Conservation (phyloP, 768 basidiomycete genomes). For the Boletus tylopilopsis region DNA sequence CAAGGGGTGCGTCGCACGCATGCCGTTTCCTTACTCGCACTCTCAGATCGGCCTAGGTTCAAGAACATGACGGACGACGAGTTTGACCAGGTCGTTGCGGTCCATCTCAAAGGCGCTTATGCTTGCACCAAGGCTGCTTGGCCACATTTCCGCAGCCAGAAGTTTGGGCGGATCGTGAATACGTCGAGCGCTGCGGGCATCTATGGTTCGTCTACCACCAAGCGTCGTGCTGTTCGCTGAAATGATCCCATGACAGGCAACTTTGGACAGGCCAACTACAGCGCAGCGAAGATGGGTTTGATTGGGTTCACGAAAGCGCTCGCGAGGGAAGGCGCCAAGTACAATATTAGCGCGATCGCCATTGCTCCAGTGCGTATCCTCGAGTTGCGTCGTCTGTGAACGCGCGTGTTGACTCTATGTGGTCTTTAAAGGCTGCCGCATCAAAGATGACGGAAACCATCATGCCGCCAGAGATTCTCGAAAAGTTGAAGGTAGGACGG, state of each 20-base stretch:
- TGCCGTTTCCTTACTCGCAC: no score
- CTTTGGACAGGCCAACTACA: slow-evolving; percentile 97
- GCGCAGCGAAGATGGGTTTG: slow-evolving; percentile 96
- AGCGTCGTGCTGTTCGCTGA: background rate
- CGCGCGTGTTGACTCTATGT: background rate
- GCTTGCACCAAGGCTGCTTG: slow-evolving; percentile 92
- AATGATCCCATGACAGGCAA: slow-evolving; percentile 51
- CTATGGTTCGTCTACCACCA: slow-evolving; percentile 56
- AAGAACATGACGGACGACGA: slow-evolving; percentile 97
- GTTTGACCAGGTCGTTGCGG: slow-evolving; percentile 83
- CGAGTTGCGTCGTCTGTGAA: background rate
- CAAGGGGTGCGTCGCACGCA: slow-evolving; percentile 52
- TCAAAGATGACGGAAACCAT: slow-evolving; percentile 94
- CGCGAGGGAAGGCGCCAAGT: slow-evolving; percentile 88
- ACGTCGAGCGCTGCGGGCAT: slow-evolving; percentile 93
- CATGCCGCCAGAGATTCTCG: slow-evolving; percentile 92
- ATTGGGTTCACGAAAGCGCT: slow-evolving; percentile 91
- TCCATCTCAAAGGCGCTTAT: slow-evolving; percentile 93
- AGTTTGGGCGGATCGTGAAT: slow-evolving; percentile 93
- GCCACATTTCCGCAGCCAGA: slow-evolving; percentile 92
- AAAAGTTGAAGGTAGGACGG: slow-evolving; percentile 63
- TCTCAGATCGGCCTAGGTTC: slow-evolving; percentile 43
- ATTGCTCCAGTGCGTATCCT: slow-evolving; percentile 75
- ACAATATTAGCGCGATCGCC: slow-evolving; percentile 80
- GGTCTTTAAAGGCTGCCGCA: slow-evolving; percentile 78